A percentile compares a stretch with the other conserved stretches of the same genome.
These are phyloP conservation scores for Boletellus deceptivus DNA, from an alignment of 1,284 basidiomycete genomes.

Conservation along the genomic window DNA sequence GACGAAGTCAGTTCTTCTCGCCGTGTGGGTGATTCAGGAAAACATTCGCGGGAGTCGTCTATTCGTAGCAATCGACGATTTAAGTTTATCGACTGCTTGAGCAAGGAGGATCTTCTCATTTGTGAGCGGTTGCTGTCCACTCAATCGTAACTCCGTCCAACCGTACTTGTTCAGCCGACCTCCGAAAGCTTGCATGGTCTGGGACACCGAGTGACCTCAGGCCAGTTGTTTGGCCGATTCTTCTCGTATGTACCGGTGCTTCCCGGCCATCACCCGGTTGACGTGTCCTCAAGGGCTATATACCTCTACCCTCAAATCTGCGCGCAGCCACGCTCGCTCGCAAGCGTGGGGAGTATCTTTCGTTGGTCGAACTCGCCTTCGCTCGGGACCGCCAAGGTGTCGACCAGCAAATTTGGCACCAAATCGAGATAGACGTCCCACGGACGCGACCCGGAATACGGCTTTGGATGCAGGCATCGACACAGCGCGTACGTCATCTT, in stretches of 20 bases:
- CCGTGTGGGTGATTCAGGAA: constrained; percentile 43
- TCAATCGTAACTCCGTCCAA: constrained; percentile 2
- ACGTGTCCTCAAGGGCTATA: constrained; percentile 70
- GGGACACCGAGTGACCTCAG: constrained; percentile 89
- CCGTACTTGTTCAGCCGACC: constrained; percentile 51
- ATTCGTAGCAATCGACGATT: constrained; percentile 70
- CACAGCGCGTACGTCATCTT: constrained; percentile 68
- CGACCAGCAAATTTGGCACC: constrained; percentile 97
- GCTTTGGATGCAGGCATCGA: constrained; percentile 85
- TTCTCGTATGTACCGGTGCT: constrained; percentile 64
- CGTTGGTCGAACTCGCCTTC: constrained; percentile 91
- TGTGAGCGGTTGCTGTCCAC: constrained; percentile 41
- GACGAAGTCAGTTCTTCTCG: constrained; percentile 15
- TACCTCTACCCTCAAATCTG: constrained; percentile 82
- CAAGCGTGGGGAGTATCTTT: constrained; percentile 91
- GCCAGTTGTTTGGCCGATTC: constrained; percentile 91
- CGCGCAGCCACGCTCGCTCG: constrained; percentile 77
- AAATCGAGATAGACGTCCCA: constrained; percentile 96
- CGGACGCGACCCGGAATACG: constrained; percentile 88
- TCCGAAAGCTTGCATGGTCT: constrained; percentile 93
- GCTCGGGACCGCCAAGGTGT: constrained; percentile 77
- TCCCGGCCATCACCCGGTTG: constrained; percentile 1
- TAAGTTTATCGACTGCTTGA: constrained; percentile 72
- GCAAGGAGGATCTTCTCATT: constrained; percentile 72
- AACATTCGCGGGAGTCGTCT: constrained; percentile 68